A percentile compares a stretch with the other conserved stretches of the same genome.
These are phyloP conservation scores for Lecanicillium sp. DNA, from an alignment of 2,329 filamentous ascomycete genomes.

Conservation along the genomic window DNA sequence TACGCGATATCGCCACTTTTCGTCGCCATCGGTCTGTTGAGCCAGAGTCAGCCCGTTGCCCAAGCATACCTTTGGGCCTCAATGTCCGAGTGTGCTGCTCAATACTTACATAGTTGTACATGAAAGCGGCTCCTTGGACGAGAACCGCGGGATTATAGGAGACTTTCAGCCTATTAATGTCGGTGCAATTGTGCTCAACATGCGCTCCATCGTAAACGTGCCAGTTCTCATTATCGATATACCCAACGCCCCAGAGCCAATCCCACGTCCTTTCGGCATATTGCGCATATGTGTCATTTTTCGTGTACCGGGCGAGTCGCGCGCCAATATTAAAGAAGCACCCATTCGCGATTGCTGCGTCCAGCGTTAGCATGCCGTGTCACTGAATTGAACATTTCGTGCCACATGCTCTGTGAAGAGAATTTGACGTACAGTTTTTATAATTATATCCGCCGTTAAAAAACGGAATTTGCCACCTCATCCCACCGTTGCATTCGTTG, in stretches of 20 bases:
- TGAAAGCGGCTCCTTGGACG: constrained; percentile 46
- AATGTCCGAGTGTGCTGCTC: no score
- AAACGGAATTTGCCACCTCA: constrained; percentile 60
- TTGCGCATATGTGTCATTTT: constrained; percentile 46
- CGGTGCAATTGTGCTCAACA: constrained; percentile 41
- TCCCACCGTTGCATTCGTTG: constrained; percentile 48
- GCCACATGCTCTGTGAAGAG: no score
- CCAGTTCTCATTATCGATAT: constrained; percentile 46
- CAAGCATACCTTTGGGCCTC: background rate
- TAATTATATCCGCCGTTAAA: constrained; percentile 61
- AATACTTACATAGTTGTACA: constrained; percentile 48
- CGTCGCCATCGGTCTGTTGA: constrained; percentile 16
- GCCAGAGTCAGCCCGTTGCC: background rate
- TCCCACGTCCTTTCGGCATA: constrained; percentile 50
- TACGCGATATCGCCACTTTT: constrained; percentile 44
- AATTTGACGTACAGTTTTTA: constrained; percentile 37
- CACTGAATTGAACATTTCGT: no score
- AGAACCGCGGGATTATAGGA: constrained; percentile 48
- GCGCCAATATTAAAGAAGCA: constrained; percentile 44
- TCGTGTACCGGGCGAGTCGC: constrained; percentile 54
- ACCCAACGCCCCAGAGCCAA: constrained; percentile 42
- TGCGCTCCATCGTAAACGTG: constrained; percentile 53
- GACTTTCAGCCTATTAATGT: constrained; percentile 45
- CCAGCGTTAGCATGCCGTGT: no score
- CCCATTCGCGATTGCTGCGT: constrained; percentile 34